Percentiles rank a stretch among this genome's conserved stretches.
Conservation (phyloP, 1,284 basidiomycete genomes). For the Fistulinella cinereoalba region DNA sequence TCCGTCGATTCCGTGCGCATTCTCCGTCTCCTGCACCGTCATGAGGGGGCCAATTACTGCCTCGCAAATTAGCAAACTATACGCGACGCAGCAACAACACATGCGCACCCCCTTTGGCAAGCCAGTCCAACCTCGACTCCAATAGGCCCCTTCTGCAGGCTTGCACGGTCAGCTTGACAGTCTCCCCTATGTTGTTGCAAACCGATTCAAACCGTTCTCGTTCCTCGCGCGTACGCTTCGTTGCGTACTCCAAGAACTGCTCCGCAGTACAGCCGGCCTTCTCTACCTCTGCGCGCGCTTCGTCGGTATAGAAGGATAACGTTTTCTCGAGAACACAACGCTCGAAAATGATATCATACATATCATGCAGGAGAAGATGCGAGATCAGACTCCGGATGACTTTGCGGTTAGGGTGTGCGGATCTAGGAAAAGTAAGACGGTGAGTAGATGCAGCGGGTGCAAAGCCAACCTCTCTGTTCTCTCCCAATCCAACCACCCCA, state of each 20-base stretch:
- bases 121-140: constrained; percentile 51
- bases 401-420: constrained; percentile 33
- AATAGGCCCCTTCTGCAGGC: constrained; percentile 54
- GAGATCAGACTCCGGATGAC: constrained; percentile 48
- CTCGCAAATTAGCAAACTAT: constrained; percentile 3
- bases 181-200: constrained; percentile 42
- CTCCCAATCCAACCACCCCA: constrained; percentile 57
- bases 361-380: constrained; percentile 52
- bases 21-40: constrained; percentile 45
- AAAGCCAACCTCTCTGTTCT: constrained; percentile 43
- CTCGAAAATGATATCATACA: constrained; percentile 56
- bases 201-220: constrained; percentile 49
- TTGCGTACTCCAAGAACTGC: constrained; percentile 54
- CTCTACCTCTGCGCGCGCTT: constrained; percentile 43
- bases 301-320: constrained; percentile 48
- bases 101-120: constrained; percentile 53
- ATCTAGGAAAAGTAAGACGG: constrained; percentile 18
- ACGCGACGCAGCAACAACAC: not conserved
- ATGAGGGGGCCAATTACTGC: constrained; percentile 62
- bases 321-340: constrained; percentile 50
- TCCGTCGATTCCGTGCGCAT: too few relatives aligned
- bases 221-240: constrained; percentile 54
- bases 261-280: constrained; percentile 44
- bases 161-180: constrained; percentile 44
- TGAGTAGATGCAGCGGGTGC: not conserved